These are phyloP conservation scores for Starmerella ratchasimensis DNA, from an alignment of 805 yeast species.

Conservation along the genomic window DNA sequence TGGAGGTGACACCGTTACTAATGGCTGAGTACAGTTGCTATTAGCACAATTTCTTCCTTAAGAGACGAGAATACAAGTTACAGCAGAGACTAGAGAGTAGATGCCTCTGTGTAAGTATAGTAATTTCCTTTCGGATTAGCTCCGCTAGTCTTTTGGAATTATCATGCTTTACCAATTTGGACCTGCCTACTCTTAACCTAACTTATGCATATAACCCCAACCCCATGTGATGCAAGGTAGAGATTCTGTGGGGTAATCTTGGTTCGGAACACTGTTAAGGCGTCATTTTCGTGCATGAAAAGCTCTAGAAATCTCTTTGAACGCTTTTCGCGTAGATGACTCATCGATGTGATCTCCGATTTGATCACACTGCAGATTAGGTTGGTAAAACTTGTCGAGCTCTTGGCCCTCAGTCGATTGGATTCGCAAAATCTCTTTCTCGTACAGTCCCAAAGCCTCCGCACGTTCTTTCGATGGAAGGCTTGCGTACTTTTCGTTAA, in stretches of 20 bases:
- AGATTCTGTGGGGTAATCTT: background rate
- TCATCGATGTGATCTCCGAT: constrained; percentile 50
- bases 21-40: no score
- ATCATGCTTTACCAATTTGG: background rate
- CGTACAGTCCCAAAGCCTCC: constrained; percentile 22
- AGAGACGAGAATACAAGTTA: no score
- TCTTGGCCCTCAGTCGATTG: constrained; percentile 23
- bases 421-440: constrained; percentile 19
- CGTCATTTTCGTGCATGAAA: constrained; percentile 46
- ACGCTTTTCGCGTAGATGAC: constrained; percentile 56
- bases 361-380: constrained; percentile 38
- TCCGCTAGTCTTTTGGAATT: background rate
- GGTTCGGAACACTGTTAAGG: background rate
- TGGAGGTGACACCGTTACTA: no score
- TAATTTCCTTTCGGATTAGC: no score
- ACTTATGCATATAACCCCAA: background rate
- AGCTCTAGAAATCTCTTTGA: constrained; percentile 58
- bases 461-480: constrained; percentile 26
- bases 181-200: background rate
- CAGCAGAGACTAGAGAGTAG: no score
- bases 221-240: background rate
- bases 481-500: constrained; percentile 18
- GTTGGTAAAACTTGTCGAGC: constrained; percentile 30
- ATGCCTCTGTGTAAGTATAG: no score
- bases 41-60: no score